These are phyloP conservation scores for Dactylella cylindrospora DNA, from an alignment of 2,329 filamentous ascomycete species.

Conservation along the genomic window DNA sequence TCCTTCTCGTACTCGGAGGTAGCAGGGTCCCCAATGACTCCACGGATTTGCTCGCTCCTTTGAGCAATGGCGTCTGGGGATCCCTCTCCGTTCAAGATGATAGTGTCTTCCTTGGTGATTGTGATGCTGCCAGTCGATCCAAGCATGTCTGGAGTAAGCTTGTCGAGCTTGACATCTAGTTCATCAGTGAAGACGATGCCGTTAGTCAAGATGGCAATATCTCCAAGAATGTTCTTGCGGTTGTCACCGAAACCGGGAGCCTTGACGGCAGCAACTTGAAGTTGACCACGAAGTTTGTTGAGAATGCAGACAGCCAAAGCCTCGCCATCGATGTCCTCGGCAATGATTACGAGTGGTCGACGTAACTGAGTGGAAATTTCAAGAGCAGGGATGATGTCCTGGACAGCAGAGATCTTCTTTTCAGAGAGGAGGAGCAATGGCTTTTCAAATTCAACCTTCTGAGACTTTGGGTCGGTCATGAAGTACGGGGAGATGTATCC, in stretches of 20 bases:
- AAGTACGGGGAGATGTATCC: slow-evolving; percentile 99
- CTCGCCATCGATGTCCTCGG: slow-evolving; percentile 98
- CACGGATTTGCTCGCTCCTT: slow-evolving; percentile 98
- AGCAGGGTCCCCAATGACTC: slow-evolving; percentile 87
- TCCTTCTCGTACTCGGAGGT: slow-evolving; percentile 99
- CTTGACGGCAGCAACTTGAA: slow-evolving; percentile 98
- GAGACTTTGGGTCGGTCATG: slow-evolving; percentile 97
- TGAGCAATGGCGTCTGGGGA: slow-evolving; percentile 90
- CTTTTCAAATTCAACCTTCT: slow-evolving; percentile 99
- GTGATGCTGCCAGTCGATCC: slow-evolving; percentile 97
- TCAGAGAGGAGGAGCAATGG: slow-evolving; percentile 96
- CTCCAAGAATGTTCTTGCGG: slow-evolving; percentile 98
- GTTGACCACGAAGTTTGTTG: slow-evolving; percentile 99
- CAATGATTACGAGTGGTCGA: slow-evolving; percentile 95
- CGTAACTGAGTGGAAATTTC: slow-evolving; percentile 95
- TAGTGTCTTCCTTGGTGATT: slow-evolving; percentile 99
- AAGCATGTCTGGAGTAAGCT: slow-evolving; percentile 92
- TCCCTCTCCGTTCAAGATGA: slow-evolving; percentile 94
- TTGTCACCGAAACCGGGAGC: slow-evolving; percentile 99
- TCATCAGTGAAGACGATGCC: slow-evolving; percentile 97
- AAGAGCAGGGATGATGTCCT: slow-evolving; percentile 97
- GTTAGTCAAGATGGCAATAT: slow-evolving; percentile 93
- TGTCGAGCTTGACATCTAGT: slow-evolving; percentile 98
- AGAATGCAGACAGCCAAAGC: slow-evolving; percentile 98
- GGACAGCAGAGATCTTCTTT: slow-evolving; percentile 99